phyloP scores from a whole-genome alignment of 495 filamentous ascomycete species.

The Daldinia caldariorum region DNA sequence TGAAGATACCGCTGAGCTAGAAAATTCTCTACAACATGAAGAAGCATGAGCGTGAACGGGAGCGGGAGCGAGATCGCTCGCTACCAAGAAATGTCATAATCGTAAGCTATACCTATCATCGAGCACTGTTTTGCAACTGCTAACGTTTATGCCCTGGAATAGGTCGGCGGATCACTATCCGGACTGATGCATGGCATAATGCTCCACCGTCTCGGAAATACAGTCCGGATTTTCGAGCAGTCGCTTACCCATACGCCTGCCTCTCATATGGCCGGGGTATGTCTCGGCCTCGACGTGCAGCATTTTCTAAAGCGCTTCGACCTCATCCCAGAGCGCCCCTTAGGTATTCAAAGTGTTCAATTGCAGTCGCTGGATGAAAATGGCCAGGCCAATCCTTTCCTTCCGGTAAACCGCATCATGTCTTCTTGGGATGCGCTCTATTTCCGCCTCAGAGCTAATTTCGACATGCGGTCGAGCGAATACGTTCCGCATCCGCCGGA shows the following conservation, averaged over 20 bases:
- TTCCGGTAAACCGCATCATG: background rate
- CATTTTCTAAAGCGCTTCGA: background rate
- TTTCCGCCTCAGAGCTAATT: background rate
- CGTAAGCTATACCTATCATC: background rate
- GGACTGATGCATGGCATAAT: conserved; percentile 1
- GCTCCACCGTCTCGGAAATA: background rate
- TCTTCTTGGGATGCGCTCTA: conserved; percentile 1
- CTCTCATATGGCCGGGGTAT: background rate
- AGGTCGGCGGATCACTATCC: background rate
- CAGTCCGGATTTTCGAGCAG: background rate
- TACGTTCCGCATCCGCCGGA: background rate
- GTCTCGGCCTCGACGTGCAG: background rate
- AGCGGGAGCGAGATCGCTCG: background rate
- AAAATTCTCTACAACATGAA: background rate
- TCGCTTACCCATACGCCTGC: background rate
- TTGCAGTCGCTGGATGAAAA: background rate
- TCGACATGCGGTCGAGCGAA: background rate
- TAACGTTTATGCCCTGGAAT: background rate
- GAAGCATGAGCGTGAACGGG: too few species aligned
- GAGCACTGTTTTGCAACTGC: background rate
- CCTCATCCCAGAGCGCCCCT: background rate
- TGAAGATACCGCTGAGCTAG: background rate
- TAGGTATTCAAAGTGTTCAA: background rate
- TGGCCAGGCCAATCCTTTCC: background rate
- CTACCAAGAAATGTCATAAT: background rate